Base-by-base conservation (phyloP, 2,329 filamentous ascomycete species). In the Arthrobotrys pseudoclavata region DNA sequence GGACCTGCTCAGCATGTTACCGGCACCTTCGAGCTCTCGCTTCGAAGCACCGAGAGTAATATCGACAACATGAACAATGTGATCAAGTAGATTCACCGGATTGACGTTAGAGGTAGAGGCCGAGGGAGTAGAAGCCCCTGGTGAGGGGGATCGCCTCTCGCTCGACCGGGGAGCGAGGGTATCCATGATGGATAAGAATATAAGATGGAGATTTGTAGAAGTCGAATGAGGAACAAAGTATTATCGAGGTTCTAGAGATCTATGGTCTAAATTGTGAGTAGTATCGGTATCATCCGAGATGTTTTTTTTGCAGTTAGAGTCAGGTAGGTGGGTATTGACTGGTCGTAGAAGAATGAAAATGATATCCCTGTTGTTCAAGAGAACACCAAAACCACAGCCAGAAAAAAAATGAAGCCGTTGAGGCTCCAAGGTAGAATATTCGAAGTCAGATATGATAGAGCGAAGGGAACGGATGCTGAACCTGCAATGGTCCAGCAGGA, bases 1-100 rank as follows among this genome's bases (percentile, higher is more conserved):
- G 71, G 87, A 85, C 82, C 90, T 87, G 74, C 94, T 93, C 79
- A 99, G 87, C 84, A 99, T 86, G 85, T 93, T 97, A 79, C 92
- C 94, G 15, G 90, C 86, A 79, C 89, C 88, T 83, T 95, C 90
- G 68, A 99, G 89, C 83, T 99, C 95, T 79, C 89, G 87, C 82
- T 90, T 89, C 71, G 89, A 89, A 81, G 92, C 91, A 80, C 92
- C 92, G 57, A 95, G 87, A 79, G 91, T 91, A 72, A 92, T 88
- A 83, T 90, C 88, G 80, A 93, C 88, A 74, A 94, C 88, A 76
- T 89, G 87, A 45, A 87, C 87, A 78, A 95, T 86, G 84, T 95
- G 90, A 75, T 94, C 90, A 80, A 94, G 87, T 63, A 94, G 87
- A 80, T 88, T 85, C 79, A 85, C 86, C n/a, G 91, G 89, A 82